phyloP scores from a whole-genome alignment of 768 basidiomycete species.

The Suillus clintonianus region DNA sequence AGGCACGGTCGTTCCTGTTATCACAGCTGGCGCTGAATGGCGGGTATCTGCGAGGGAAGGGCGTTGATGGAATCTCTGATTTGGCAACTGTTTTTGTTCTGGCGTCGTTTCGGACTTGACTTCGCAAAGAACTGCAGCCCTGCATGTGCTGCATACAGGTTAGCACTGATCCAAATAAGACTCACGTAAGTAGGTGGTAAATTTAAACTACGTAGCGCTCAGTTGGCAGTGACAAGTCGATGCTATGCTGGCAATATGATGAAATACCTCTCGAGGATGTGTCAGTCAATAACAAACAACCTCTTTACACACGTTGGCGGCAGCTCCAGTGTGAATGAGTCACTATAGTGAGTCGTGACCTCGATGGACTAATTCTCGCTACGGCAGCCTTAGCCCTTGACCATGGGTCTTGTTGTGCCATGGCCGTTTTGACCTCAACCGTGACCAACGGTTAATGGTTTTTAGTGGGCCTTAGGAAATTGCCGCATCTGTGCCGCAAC shows the following conservation, averaged over 20 bases:
- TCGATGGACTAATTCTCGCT: too few relatives aligned
- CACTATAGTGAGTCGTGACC: too few relatives aligned
- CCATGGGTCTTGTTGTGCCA: too few relatives aligned
- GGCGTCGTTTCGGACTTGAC: neutral
- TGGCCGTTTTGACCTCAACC: too few relatives aligned
- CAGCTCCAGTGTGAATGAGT: too few relatives aligned
- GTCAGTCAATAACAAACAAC: neutral
- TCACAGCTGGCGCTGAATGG: neutral
- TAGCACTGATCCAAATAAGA: neutral
- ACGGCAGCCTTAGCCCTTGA: too few relatives aligned
- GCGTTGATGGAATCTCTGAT: neutral
- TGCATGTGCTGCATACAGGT: neutral
- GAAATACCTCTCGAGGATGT: neutral
- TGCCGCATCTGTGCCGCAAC: too few relatives aligned
- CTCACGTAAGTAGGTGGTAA: neutral
- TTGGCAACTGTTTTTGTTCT: neutral
- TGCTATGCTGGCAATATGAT: neutral
- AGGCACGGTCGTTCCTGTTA: neutral
- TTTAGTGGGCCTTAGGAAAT: too few relatives aligned
- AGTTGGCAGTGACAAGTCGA: too few relatives aligned
- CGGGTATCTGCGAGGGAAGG: slow-evolving; percentile 3
- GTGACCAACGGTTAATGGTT: too few relatives aligned
- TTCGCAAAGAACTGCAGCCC: slow-evolving; percentile 3
- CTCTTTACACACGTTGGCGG: neutral
- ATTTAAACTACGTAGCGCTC: slow-evolving; percentile 18